Evolutionary conservation across 2,329 filamentous ascomycete genomes (phyloP).

Genomic region (Colletotrichum coccodes): DNA sequence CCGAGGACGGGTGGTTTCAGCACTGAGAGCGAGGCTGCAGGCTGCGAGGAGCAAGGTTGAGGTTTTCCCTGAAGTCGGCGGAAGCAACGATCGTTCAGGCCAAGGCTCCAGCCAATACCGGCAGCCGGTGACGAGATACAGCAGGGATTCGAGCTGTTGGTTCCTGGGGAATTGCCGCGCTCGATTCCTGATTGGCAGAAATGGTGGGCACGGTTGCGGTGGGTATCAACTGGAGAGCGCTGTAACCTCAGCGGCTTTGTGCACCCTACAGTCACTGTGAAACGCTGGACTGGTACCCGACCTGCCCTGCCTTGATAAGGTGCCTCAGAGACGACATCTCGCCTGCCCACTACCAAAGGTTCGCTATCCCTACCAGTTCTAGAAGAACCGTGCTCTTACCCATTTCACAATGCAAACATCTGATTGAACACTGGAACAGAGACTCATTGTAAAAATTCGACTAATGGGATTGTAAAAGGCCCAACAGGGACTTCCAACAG

Average conservation of each 20-base stretch:
- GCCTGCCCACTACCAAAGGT: neutral
- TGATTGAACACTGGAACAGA: neutral
- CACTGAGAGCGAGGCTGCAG: conserved; percentile 17
- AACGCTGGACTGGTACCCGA: neutral
- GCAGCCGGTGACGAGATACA: conserved; percentile 30
- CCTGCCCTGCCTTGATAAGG: neutral
- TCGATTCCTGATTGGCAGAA: conserved; percentile 21
- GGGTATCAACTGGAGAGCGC: conserved; percentile 8
- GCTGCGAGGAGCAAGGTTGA: conserved; percentile 27
- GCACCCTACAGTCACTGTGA: neutral
- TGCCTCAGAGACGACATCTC: neutral
- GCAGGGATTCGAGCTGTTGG: conserved; percentile 34
- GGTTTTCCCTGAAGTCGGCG: conserved; percentile 24
- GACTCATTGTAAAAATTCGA: neutral
- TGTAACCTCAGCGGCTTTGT: conserved; percentile 13
- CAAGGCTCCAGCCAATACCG: conserved; percentile 30
- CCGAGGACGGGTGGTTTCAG: conserved; percentile 29
- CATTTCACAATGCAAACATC: conserved; percentile 7
- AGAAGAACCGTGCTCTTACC: neutral
- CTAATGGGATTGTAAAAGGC: conserved; percentile 2
- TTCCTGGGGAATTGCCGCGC: conserved; percentile 26
- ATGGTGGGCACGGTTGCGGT: neutral
- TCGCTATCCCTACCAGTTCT: conserved; percentile 13
- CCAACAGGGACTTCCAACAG: conserved; percentile 6
- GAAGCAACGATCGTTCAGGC: conserved; percentile 20